Evolutionary conservation across 352 stramenopile genomes (phyloP), one percentile per base, ranked within the genome.

Genomic region (Pythium brassicae): DNA sequence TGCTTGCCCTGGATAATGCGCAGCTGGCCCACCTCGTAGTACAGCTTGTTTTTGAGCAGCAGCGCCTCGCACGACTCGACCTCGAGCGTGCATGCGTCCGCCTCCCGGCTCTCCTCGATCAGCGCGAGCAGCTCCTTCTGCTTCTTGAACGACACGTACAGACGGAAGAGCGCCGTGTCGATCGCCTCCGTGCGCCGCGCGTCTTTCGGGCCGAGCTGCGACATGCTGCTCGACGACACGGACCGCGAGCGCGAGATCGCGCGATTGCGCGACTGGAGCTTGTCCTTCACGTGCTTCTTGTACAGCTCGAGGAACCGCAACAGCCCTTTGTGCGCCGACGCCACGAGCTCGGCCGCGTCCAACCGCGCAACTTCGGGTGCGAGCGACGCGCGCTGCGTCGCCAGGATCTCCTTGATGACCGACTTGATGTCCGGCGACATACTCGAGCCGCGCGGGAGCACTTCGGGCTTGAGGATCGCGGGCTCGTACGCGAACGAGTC

Each of bases 401-500:
- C 50, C 2, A 91, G 66, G 22, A 92, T 63, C 54, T 91, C 83
- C 15, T 87, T 61, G 22, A 95, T 84, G 42, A 95, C 83, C 0
- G 85, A 80, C 17, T 71, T 76, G 49, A 93, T 93, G 25, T 95
- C 80, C 0, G 85, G 85, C 3, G 82, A 78, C 10, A 83, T 76
- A 60, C 76, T 91, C 43, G 55, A 72, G 22, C 85, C 85, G 50
- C 85, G 83, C 2, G 85, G 85, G 0, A 95, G 69, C 26, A 95
- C 85, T 53, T 95, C 85, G 0, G 85, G 77, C 56, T 92, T 95
- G 23, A 95, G 67, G 17, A 93, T 73, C 26, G 81, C 70, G 0
- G 85, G 85, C 59, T 95, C 85, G 46, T 93, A 95, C 5, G 85
- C 82, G 61, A 95, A 95, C 39, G 77, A 89, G 1, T 74, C 58